phyloP scores from a whole-genome alignment of 805 yeast genomes.

The Wickerhamiella sorbophila region DNA sequence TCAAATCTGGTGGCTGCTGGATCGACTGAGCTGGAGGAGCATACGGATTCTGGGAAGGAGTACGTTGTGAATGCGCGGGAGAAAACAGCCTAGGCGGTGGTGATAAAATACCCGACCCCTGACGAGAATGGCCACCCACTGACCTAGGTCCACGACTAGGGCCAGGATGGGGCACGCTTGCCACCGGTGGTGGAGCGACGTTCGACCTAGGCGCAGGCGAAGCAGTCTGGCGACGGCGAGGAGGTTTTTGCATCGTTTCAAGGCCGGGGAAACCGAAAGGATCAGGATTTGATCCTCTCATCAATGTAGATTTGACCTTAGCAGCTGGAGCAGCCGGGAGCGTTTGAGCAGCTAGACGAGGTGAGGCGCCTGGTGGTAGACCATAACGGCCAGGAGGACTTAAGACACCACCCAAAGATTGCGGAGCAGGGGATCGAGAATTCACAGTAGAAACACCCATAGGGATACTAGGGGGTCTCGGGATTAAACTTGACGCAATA shows the following conservation, averaged over 20 bases:
- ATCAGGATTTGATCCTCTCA: conserved; percentile 10
- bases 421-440: background rate
- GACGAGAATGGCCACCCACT: background rate
- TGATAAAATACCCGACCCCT: background rate
- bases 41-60: background rate
- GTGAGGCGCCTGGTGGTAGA: background rate
- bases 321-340: conserved; percentile 4
- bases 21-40: background rate
- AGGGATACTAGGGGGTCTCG: background rate
- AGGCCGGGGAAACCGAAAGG: conserved; percentile 17
- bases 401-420: background rate
- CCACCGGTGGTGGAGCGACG: conserved; percentile 4
- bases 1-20: no score
- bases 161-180: conserved; percentile 4
- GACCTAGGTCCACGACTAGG: background rate
- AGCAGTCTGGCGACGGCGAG: conserved; percentile 3
- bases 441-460: background rate
- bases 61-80: background rate
- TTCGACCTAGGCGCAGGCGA: conserved; percentile 4
- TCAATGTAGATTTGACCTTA: conserved; percentile 4
- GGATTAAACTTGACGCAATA: background rate
- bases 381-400: background rate
- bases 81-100: background rate
- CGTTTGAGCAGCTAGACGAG: background rate
- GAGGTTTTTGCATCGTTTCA: conserved; percentile 1